Conservation (phyloP, 2,329 filamentous ascomycete genomes). For the Plectosphaerella cucumerina region DNA sequence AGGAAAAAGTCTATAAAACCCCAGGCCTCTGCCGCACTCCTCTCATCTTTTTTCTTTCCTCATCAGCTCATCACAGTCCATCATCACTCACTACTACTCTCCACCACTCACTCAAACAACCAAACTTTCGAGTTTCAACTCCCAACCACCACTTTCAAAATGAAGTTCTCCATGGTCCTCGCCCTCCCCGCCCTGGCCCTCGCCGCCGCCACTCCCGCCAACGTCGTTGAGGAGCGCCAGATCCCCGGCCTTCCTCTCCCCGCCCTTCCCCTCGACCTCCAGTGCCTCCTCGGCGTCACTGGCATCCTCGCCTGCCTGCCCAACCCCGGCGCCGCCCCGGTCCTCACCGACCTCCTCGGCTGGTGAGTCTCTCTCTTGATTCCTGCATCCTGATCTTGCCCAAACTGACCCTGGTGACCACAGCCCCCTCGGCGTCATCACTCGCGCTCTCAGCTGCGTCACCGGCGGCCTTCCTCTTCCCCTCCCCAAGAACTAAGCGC, state of each 20-base stretch:
- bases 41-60: not conserved
- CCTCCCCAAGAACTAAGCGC: not conserved
- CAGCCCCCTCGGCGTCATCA: not conserved
- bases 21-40: too few species aligned
- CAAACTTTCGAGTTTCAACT: not conserved
- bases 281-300: not conserved
- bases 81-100: not conserved
- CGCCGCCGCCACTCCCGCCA: not conserved
- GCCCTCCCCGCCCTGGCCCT: slow-evolving; percentile 3
- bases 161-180: slow-evolving; percentile 1
- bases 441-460: not conserved
- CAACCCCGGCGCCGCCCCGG: not conserved
- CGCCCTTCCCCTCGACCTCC: slow-evolving; percentile 1
- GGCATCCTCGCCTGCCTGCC: not conserved
- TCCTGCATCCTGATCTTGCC: not conserved
- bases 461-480: not conserved
- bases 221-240: not conserved
- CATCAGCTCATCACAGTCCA: not conserved
- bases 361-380: not conserved
- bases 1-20: too few species aligned
- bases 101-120: not conserved
- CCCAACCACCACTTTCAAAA: not conserved
- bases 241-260: not conserved
- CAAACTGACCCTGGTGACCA: not conserved
- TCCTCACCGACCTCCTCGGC: not conserved